Evolutionary conservation across 495 filamentous ascomycete genomes (phyloP).

Genomic region (Parmelia sp.): DNA sequence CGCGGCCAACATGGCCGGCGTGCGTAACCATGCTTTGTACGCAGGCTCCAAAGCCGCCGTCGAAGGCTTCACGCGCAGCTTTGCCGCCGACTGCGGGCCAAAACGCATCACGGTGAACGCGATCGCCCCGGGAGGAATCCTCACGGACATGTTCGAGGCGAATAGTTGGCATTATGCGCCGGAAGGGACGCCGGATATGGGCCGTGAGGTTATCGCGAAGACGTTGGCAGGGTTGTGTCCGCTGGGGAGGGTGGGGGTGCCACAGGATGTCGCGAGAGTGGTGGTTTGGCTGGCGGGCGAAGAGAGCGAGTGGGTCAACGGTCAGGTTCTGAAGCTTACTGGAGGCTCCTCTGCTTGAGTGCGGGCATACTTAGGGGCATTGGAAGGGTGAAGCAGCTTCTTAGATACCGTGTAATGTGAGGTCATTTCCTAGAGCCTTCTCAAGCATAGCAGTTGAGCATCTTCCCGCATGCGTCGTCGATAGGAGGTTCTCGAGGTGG

Average conservation of each 20-base stretch:
- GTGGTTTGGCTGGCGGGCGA: too few species aligned
- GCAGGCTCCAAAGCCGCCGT: constrained; percentile 53
- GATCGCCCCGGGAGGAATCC: constrained; percentile 60
- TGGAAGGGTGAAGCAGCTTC: too few species aligned
- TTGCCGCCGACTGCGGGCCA: constrained; percentile 46
- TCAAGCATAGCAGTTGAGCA: too few species aligned
- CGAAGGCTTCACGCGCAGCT: constrained; percentile 51
- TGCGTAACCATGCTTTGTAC: constrained; percentile 59
- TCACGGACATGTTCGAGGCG: constrained; percentile 64
- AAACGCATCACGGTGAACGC: constrained; percentile 60
- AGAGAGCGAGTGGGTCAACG: too few species aligned
- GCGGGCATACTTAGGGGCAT: too few species aligned
- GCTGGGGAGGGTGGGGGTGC: constrained; percentile 47
- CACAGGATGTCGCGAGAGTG: too few species aligned
- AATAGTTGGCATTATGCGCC: constrained; percentile 62
- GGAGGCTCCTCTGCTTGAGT: too few species aligned
- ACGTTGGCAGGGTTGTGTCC: constrained; percentile 51
- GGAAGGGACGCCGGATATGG: constrained; percentile 35
- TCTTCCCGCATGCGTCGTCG: too few species aligned
- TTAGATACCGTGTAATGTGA: too few species aligned
- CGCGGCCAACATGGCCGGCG: constrained; percentile 48
- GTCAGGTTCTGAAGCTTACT: too few species aligned
- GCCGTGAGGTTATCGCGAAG: constrained; percentile 30
- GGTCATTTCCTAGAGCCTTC: too few species aligned
- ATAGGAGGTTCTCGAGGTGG: too few species aligned